These are phyloP conservation scores for Dictyostelium firmibasis DNA, from an alignment of 78 protist genomes.

Conservation along the genomic window DNA sequence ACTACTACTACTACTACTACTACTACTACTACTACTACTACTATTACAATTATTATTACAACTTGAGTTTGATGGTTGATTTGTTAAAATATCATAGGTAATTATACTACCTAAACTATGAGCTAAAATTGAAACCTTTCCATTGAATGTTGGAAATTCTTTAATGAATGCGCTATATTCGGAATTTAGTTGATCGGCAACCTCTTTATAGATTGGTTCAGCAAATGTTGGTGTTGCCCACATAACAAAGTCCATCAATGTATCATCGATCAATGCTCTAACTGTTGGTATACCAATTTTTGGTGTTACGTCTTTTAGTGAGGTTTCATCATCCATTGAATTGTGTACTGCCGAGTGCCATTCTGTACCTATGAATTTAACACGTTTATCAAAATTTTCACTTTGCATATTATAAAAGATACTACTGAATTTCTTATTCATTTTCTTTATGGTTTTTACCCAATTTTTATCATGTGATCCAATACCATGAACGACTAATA, in stretches of 20 bases:
- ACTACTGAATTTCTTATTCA: not conserved
- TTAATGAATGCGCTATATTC: slow-evolving; percentile 12
- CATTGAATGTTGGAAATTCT: slow-evolving; percentile 40
- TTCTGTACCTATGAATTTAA: slow-evolving; percentile 40
- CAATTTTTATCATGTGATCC: slow-evolving; percentile 46
- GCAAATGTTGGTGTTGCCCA: slow-evolving; percentile 47
- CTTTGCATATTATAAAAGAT: slow-evolving; percentile 11
- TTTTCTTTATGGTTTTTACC: not conserved
- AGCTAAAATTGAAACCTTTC: slow-evolving; percentile 40
- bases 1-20: not conserved
- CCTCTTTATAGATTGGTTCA: slow-evolving; percentile 62
- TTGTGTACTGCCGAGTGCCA: slow-evolving; percentile 54
- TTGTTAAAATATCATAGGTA: slow-evolving; percentile 16
- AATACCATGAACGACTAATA: slow-evolving; percentile 52
- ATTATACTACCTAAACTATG: slow-evolving; percentile 52
- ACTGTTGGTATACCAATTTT: not conserved
- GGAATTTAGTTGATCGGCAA: slow-evolving; percentile 19
- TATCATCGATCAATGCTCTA: not conserved
- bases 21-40: not conserved
- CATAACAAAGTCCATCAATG: slow-evolving; percentile 38
- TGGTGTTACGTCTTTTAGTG: slow-evolving; percentile 36
- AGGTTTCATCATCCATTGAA: not conserved
- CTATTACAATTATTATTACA: not conserved
- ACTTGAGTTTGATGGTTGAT: slow-evolving; percentile 36
- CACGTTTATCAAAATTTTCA: not conserved